These are phyloP conservation scores for Solanum tarapatanum DNA, from an alignment of 257 asterid species.

Conservation along the genomic window DNA sequence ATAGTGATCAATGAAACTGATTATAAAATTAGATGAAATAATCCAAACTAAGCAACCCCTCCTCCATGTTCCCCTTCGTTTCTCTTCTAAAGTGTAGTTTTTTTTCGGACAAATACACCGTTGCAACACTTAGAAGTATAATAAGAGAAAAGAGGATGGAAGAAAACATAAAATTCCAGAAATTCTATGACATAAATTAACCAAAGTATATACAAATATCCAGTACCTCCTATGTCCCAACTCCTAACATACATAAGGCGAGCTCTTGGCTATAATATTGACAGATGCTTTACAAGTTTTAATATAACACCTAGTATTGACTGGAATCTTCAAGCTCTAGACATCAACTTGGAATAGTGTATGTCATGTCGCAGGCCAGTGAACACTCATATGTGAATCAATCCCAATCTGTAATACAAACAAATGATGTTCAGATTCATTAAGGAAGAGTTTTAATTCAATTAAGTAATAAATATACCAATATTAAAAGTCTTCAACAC, in stretches of 20 bases:
- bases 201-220: background rate
- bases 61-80: background rate
- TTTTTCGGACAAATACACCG: background rate
- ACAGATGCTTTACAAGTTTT: background rate
- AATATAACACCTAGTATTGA: background rate
- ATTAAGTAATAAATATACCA: background rate
- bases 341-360: background rate
- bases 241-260: background rate
- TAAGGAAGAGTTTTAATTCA: background rate
- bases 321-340: background rate
- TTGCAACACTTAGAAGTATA: background rate
- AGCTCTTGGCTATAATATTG: background rate
- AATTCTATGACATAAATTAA: background rate
- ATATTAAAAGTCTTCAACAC: background rate
- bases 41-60: background rate
- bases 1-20: background rate
- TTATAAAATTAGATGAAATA: background rate
- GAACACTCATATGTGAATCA: slow-evolving; percentile 8
- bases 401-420: slow-evolving; percentile 6
- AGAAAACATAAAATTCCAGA: background rate
- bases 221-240: background rate
- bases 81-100: background rate
- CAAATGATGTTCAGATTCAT: background rate
- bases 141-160: background rate
- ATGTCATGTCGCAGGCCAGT: slow-evolving; percentile 11